These are phyloP conservation scores for Lathyrus aphaca DNA, from an alignment of 306 rosid genomes.

Conservation along the genomic window DNA sequence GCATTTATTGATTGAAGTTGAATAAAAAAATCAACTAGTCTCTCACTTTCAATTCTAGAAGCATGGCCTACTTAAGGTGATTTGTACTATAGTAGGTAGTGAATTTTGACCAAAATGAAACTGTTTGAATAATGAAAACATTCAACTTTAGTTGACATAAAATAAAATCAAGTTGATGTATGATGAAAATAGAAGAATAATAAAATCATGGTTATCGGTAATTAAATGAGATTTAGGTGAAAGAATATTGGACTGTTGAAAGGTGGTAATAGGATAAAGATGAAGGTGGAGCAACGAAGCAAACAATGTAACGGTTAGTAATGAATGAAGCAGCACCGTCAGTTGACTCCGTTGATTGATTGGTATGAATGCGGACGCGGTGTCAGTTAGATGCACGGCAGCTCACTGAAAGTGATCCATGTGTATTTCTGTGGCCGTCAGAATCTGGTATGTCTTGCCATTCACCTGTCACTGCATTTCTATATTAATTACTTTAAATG, in stretches of 20 bases:
- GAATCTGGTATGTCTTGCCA: neutral
- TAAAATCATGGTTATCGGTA: neutral
- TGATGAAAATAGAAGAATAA: neutral
- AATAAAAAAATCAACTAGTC: neutral
- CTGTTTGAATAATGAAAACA: conserved; percentile 8
- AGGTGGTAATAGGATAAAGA: neutral
- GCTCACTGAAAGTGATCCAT: conserved; percentile 2
- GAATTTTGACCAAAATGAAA: conserved; percentile 25
- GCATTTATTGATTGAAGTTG: conserved; percentile 13
- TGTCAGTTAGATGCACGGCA: neutral
- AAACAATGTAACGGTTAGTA: neutral
- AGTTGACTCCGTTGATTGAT: conserved; percentile 21
- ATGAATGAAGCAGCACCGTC: conserved; percentile 48
- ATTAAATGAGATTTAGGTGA: neutral
- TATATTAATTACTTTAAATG: too few relatives aligned
- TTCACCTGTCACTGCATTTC: neutral
- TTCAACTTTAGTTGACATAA: neutral
- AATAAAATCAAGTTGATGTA: neutral
- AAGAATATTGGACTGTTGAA: neutral
- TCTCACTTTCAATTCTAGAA: conserved; percentile 25
- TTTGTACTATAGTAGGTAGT: conserved; percentile 14
- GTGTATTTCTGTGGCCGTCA: neutral
- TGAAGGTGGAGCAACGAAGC: conserved; percentile 19
- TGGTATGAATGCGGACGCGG: conserved; percentile 6
- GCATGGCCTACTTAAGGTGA: conserved; percentile 8